phyloP scores from a whole-genome alignment of 2,329 filamentous ascomycete genomes.

The Aspergillus ochraceoroseus region DNA sequence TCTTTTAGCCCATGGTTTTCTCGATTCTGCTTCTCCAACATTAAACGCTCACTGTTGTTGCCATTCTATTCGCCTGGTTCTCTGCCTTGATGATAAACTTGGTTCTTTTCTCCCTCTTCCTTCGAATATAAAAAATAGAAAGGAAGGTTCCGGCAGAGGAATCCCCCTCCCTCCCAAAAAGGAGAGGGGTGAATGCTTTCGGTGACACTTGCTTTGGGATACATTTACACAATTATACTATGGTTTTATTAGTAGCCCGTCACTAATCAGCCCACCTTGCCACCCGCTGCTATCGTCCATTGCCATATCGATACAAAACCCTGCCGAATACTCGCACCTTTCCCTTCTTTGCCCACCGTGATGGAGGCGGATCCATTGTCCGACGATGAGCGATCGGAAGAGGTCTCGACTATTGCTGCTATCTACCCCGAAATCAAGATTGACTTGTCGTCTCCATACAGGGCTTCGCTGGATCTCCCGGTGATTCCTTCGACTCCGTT shows the following conservation, averaged over 20 bases:
- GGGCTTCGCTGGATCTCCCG: constrained; percentile 52
- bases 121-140: too few relatives aligned
- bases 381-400: constrained; percentile 56
- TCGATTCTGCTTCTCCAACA: constrained; percentile 2
- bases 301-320: too few relatives aligned
- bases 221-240: constrained; percentile 8
- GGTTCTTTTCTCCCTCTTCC: too few relatives aligned
- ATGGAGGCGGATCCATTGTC: constrained; percentile 30
- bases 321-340: too few relatives aligned
- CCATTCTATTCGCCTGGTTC: neutral
- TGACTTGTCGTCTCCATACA: constrained; percentile 45
- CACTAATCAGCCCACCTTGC: constrained; percentile 13
- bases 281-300: constrained; percentile 9
- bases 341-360: constrained; percentile 30
- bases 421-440: constrained; percentile 59
- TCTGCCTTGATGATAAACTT: neutral
- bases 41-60: neutral
- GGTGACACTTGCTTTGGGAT: constrained; percentile 3
- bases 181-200: constrained; percentile 12
- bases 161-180: too few relatives aligned
- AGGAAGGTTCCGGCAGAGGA: neutral
- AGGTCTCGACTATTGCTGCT: constrained; percentile 55
- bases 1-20: constrained; percentile 7
- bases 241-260: constrained; percentile 9
- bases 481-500: constrained; percentile 53